Evolutionary conservation across 2,329 filamentous ascomycete genomes (phyloP), one percentile per base, ranked within the genome.

Genomic region (Monilinia vaccinii-corymbosi): DNA sequence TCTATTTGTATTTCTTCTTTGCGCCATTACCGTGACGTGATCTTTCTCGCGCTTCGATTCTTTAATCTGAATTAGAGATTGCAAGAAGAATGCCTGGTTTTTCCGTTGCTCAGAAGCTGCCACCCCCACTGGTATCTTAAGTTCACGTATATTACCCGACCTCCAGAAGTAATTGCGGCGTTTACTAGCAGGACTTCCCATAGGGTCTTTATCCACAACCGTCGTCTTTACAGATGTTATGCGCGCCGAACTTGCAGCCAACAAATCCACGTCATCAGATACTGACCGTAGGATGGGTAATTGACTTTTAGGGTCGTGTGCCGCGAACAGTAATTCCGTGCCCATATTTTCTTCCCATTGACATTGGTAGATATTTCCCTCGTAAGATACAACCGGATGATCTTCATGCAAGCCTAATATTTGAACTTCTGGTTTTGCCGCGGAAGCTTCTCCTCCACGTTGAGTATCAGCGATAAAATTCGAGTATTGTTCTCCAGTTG

Each of bases 301-400:
- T 10, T 71, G 71, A 13, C 71, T 67, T 46, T 73, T 63, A 44
- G 69, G 65, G 63, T 79, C 74, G 63, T 78, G 80, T 18, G 74
- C 74, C 1, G 79, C 80, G 68, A 97, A 87, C 46, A 96, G 81
- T 64, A 92, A 76, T 66, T 95, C 90, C 0, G 91, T 96, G 40
- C 93, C 93, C 47, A 96, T 82, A 62, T 91, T 87, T 63, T 89
- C 84, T 13, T 84, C 82, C 93, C 93, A 97, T 49, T 83, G 76
- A 65, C 91, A 93, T 64, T 84, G 85, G 71, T 92, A 94, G 25
- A 95, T 77, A 63, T 86, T 83, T 34, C 88, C 88, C 61, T 87
- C 81, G 74, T 95, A 95, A 25, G 88, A 87, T 61, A 96, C 80
- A 32, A 96, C 76, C 0, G 93, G 93, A 52, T 88, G 87, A 2